A percentile compares a stretch with the other conserved stretches of the same genome.
These are phyloP conservation scores for Lactuca saligna DNA, from an alignment of 129 eudicot species.

Conservation along the genomic window DNA sequence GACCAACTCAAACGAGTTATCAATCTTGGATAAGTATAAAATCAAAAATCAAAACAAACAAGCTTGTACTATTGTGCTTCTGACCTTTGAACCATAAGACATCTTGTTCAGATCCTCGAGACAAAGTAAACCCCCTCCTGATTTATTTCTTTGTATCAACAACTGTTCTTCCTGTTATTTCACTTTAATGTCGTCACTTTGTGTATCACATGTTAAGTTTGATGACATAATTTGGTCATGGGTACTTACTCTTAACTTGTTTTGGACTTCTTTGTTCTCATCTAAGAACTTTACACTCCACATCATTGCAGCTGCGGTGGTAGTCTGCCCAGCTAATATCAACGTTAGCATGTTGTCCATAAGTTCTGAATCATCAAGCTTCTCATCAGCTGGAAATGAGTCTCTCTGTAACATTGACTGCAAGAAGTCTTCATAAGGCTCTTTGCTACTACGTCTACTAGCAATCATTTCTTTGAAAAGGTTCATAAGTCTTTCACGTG, in stretches of 20 bases:
- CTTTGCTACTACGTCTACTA: conserved; percentile 36
- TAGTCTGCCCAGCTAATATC: conserved; percentile 55
- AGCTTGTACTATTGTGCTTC: background rate
- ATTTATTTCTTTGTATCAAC: conserved; percentile 38
- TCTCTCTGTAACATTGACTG: conserved; percentile 57
- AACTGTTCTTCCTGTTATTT: conserved; percentile 55
- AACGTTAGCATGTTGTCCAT: conserved; percentile 54
- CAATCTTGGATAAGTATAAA: background rate
- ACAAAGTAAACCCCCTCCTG: conserved; percentile 35
- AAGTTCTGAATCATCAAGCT: conserved; percentile 53
- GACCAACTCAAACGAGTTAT: background rate
- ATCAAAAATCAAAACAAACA: background rate
- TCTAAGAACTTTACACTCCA: conserved; percentile 63
- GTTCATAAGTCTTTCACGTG: conserved; percentile 47
- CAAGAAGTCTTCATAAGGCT: conserved; percentile 48
- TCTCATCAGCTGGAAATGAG: conserved; percentile 45
- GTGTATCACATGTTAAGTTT: background rate
- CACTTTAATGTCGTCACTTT: conserved; percentile 1
- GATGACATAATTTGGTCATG: background rate
- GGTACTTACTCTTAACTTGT: conserved; percentile 48
- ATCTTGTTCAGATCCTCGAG: conserved; percentile 54
- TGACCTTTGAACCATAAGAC: conserved; percentile 58
- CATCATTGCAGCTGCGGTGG: conserved; percentile 70
- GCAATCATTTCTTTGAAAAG: conserved; percentile 38
- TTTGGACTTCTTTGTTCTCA: conserved; percentile 48